Conservation (phyloP, 495 filamentous ascomycete species). For the Haplographium delicatum region DNA sequence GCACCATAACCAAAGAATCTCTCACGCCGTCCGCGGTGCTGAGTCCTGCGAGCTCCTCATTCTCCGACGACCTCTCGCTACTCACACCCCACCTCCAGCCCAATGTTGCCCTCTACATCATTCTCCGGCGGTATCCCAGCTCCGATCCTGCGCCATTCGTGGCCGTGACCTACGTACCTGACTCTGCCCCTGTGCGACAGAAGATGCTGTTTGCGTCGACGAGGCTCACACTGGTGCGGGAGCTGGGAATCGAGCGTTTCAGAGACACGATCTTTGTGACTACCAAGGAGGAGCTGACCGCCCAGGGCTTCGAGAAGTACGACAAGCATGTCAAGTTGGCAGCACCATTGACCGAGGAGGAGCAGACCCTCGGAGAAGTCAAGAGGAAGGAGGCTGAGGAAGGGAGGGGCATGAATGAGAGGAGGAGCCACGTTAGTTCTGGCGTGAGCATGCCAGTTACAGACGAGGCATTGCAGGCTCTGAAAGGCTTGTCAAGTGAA, state of each 20-base stretch:
- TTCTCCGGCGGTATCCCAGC: constrained; percentile 63
- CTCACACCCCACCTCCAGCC: constrained; percentile 61
- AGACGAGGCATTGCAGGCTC: constrained; percentile 60
- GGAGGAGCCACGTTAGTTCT: constrained; percentile 47
- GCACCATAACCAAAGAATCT: constrained; percentile 69
- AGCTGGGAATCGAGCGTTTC: constrained; percentile 88
- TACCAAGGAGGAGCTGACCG: constrained; percentile 63
- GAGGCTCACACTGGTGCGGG: constrained; percentile 73
- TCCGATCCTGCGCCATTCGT: constrained; percentile 49
- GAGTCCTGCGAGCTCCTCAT: constrained; percentile 46
- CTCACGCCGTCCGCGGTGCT: constrained; percentile 63
- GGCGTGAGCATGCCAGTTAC: constrained; percentile 59
- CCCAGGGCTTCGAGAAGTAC: constrained; percentile 70
- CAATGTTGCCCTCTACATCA: constrained; percentile 74
- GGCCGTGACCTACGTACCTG: constrained; percentile 86
- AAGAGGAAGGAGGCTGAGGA: constrained; percentile 76
- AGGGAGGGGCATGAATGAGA: constrained; percentile 59
- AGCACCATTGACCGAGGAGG: constrained; percentile 84
- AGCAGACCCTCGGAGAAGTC: constrained; percentile 70
- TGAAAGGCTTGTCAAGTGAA: constrained; percentile 49
- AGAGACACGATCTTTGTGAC: constrained; percentile 71
- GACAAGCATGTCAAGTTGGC: constrained; percentile 61
- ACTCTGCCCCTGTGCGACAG: constrained; percentile 80
- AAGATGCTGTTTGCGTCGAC: constrained; percentile 96
- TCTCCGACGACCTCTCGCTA: constrained; percentile 54